Base-by-base conservation (phyloP, 192 early-diverging fungal species). In the Coemansia brasiliensis region DNA sequence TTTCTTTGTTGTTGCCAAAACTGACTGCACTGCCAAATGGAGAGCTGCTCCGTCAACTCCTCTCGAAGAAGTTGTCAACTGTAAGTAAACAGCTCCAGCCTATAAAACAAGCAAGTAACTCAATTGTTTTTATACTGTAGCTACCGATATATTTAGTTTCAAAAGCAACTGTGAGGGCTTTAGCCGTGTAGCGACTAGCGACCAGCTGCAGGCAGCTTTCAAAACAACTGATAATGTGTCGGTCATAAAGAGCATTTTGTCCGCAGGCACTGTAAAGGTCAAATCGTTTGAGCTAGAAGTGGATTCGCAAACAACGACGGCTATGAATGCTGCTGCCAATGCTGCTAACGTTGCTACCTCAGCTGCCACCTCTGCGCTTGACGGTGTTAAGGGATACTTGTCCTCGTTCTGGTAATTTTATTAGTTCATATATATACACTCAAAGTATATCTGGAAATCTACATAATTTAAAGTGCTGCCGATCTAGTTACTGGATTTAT, bases 51-150 rank as follows among this genome's bases (percentile, higher is more conserved):
- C 74, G 17, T 59, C 57, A 8, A 58, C 57, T 8, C 54, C 63
- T 21, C 52, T 77, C 37, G 74, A 70, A 39, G 74, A 77, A 12
- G 49, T 77, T 60, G 64, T 77, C 58, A 65, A 71, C 59, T 77
- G 74, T 77, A 70, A 77, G 74, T 70, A 5, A n/a, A n/a, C n/a
- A n/a, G n/a, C n/a, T n/a, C n/a, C n/a, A n/a, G 40, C 40, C 15
- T n/a, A n/a, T n/a, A n/a, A n/a, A n/a, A n/a, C n/a, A n/a, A 24
- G 20, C 44, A 24, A 46, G 9, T 21, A 46, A 21, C 4, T 13
- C 24, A 20, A 46, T 24, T 20, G 18, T 24, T 9, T 15, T 24
- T 5, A 12, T 5, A 43, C 0, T 65, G 52, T 78, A 78, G 74
- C 60, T 22, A 22, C 57, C 17, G 65, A 78, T 17, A 65, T 78